Evolutionary conservation across 2,329 filamentous ascomycete genomes (phyloP).

Genomic region (Fusarium temperatum): DNA sequence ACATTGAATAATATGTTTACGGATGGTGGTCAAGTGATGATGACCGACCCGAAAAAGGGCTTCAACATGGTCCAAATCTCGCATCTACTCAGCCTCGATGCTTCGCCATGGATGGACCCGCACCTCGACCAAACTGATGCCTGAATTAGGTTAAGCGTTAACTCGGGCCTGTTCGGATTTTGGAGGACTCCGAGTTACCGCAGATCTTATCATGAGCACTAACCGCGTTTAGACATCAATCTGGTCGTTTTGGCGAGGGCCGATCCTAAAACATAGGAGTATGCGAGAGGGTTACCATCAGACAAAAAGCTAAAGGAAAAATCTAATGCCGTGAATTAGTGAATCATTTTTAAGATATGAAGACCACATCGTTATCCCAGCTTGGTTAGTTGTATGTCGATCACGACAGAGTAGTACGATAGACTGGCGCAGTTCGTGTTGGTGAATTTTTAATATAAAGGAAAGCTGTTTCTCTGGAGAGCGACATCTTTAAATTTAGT

Average conservation of each 20-base stretch:
- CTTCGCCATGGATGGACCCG: too few relatives aligned
- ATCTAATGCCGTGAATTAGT: rapidly evolving
- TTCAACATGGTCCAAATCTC: neutral
- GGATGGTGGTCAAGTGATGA: rapidly evolving
- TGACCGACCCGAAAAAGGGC: neutral
- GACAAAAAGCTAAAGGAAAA: neutral
- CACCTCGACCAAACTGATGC: neutral
- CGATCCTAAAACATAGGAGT: neutral
- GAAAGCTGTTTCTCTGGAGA: too few relatives aligned
- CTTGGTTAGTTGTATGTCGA: neutral
- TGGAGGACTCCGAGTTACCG: neutral
- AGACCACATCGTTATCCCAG: neutral
- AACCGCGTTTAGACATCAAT: neutral
- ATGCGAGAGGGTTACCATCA: neutral
- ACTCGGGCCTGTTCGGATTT: rapidly evolving
- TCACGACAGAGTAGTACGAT: rapidly evolving
- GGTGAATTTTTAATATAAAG: rapidly evolving
- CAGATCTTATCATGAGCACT: neutral
- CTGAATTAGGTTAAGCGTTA: neutral
- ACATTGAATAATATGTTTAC: neutral
- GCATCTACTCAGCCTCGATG: neutral
- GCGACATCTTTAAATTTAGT: rapidly evolving
- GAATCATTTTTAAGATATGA: neutral
- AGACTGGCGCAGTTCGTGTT: rapidly evolving
- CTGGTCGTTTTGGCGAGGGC: too few relatives aligned